Conservation (phyloP, 225 moss, liverwort and hornwort genomes). For the Bryum argenteum region DNA sequence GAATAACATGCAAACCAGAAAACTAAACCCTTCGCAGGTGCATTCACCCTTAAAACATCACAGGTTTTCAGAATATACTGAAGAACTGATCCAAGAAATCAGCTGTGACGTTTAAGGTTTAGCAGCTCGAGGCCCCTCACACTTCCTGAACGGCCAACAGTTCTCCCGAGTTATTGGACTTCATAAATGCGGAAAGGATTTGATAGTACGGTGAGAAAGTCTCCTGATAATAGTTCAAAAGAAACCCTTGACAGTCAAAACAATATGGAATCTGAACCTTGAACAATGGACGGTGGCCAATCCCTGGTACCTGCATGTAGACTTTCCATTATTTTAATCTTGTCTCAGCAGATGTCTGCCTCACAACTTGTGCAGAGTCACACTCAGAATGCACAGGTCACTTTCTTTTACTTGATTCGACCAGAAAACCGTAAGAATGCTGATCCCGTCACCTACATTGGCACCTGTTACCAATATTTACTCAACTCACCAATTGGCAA, state of each 20-base stretch:
- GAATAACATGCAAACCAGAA: constrained; percentile 7
- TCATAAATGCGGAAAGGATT: constrained; percentile 22
- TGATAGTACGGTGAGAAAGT: constrained; percentile 13
- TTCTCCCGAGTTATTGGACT: not conserved
- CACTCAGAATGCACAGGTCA: not conserved
- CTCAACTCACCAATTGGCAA: not conserved
- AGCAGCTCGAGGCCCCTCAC: not conserved
- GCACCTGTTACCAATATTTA: not conserved
- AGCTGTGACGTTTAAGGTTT: too few relatives aligned
- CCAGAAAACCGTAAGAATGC: not conserved
- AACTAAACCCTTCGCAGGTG: not conserved
- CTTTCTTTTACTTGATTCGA: not conserved
- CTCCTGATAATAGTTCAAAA: constrained; percentile 49
- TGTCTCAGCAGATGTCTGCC: constrained; percentile 1
- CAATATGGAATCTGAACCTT: constrained; percentile 61
- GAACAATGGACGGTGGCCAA: constrained; percentile 61
- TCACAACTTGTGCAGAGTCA: constrained; percentile 20
- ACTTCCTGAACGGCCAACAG: not conserved
- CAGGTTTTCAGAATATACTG: too few relatives aligned
- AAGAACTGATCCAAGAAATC: too few relatives aligned
- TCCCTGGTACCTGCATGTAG: constrained; percentile 56
- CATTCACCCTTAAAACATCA: not conserved
- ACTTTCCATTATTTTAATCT: constrained; percentile 23
- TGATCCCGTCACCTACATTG: not conserved
- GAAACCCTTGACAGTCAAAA: constrained; percentile 61